phyloP scores from a whole-genome alignment of 805 yeast species.

The Jamesozyma gamospora region DNA sequence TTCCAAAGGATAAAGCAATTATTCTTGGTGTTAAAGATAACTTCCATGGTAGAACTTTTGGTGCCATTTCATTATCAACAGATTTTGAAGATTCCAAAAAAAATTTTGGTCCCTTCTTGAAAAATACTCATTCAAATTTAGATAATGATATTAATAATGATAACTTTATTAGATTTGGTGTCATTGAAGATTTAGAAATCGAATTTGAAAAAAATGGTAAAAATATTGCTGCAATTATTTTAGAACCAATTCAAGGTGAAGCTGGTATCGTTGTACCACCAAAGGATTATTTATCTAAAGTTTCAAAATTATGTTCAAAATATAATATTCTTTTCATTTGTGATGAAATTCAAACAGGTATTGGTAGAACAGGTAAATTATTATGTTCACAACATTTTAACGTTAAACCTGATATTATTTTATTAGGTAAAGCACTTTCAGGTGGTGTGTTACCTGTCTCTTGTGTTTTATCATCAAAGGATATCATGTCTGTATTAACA shows the following conservation, averaged over 20 bases:
- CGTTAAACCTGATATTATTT: slow-evolving; percentile 80
- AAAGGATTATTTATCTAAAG: slow-evolving; percentile 61
- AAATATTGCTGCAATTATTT: slow-evolving; percentile 77
- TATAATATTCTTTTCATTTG: slow-evolving; percentile 84
- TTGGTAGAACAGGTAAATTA: slow-evolving; percentile 94
- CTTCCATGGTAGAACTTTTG: slow-evolving; percentile 94
- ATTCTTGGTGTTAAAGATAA: slow-evolving; percentile 80
- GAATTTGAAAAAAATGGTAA: slow-evolving; percentile 80
- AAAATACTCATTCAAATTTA: slow-evolving; percentile 72
- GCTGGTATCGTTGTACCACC: slow-evolving; percentile 97
- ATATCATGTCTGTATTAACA: slow-evolving; percentile 78
- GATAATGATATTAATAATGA: slow-evolving; percentile 41
- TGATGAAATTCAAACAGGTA: slow-evolving; percentile 96
- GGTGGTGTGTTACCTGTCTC: slow-evolving; percentile 94
- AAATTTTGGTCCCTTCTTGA: slow-evolving; percentile 82
- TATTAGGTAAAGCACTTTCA: slow-evolving; percentile 88
- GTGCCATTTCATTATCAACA: slow-evolving; percentile 91
- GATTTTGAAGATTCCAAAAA: slow-evolving; percentile 79
- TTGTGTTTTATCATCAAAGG: slow-evolving; percentile 81
- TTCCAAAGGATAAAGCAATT: slow-evolving; percentile 75
- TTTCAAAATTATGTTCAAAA: slow-evolving; percentile 64
- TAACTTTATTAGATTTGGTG: slow-evolving; percentile 65
- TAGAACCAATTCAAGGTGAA: slow-evolving; percentile 97
- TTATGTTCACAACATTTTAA: slow-evolving; percentile 80
- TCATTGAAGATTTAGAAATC: slow-evolving; percentile 72